phyloP scores from a whole-genome alignment of 768 basidiomycete genomes.

The Auriscalpium microsporum region DNA sequence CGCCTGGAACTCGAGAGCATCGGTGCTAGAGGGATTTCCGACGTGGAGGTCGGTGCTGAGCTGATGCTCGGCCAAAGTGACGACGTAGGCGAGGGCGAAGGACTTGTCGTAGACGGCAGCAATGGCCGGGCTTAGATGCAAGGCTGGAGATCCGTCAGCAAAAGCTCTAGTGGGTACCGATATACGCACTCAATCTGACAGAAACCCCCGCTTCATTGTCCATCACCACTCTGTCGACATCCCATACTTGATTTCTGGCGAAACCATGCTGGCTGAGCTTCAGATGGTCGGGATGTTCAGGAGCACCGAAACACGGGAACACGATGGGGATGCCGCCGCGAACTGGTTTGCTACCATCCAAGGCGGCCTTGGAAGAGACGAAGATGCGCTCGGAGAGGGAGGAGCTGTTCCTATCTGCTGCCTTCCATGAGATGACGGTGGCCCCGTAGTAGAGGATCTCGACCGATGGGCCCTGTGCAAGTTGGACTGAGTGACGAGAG shows the following conservation, averaged over 20 bases:
- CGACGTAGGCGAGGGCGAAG: slow-evolving; percentile 73
- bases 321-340: slow-evolving; percentile 53
- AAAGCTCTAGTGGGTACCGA: not conserved
- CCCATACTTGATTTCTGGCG: slow-evolving; percentile 73
- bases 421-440: slow-evolving; percentile 82
- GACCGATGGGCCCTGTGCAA: slow-evolving; percentile 49
- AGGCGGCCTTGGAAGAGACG: slow-evolving; percentile 65
- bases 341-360: slow-evolving; percentile 77
- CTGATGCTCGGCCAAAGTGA: slow-evolving; percentile 66
- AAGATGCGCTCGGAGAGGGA: slow-evolving; percentile 64
- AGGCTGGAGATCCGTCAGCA: slow-evolving; percentile 31
- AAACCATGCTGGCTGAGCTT: slow-evolving; percentile 86
- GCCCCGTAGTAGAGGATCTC: slow-evolving; percentile 77
- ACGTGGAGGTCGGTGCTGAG: slow-evolving; percentile 78
- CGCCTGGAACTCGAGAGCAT: slow-evolving; percentile 78
- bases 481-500: not conserved
- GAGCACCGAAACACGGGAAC: slow-evolving; percentile 87
- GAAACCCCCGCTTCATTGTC: slow-evolving; percentile 67
- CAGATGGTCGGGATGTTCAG: slow-evolving; percentile 62
- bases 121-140: slow-evolving; percentile 57
- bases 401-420: slow-evolving; percentile 27
- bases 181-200: slow-evolving; percentile 62
- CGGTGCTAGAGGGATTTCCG: slow-evolving; percentile 44
- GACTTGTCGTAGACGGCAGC: slow-evolving; percentile 46
- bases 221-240: slow-evolving; percentile 49